Evolutionary conservation across 345 rosid genomes (phyloP), one percentile per base, ranked within the genome.

Genomic region (Triadica sebifera): DNA sequence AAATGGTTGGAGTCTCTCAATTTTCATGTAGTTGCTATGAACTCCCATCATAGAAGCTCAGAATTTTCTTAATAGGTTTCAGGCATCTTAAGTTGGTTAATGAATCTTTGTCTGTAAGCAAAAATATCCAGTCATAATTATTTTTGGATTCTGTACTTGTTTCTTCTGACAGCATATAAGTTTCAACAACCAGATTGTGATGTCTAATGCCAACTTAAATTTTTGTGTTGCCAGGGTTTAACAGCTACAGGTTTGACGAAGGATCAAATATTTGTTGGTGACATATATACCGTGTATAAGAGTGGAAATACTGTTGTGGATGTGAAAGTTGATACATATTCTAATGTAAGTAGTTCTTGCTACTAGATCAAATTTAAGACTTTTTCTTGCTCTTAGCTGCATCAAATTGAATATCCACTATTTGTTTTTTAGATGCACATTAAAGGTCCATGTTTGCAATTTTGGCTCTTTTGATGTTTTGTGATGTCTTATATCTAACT

Each of bases 231-330:
- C 90, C 38, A 93, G 94, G 93, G 84, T 52, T 84, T 88, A 59
- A 87, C 91, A 71, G 93, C 91, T 46, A 89, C 92, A 55, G 94
- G 94, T 49, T 74, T 90, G 78, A 87, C 88, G 80, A 88, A 82
- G 78, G 93, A 87, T 73, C 83, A 87, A 63, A 59, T 80, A 49
- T 89, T 90, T 75, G 71, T 83, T 56, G 98, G 93, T 52, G 96
- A 93, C 81, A 88, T 93, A 70, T 89, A 77, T 82, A 86, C 89
- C 4, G 62, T 84, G 34, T 88, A 87, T 79, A 89, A 81, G 87
- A 84, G 87, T 77, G 80, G 81, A 82, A 89, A 85, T 58, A 85
- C 93, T 78, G 78, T 72, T 56, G 92, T 89, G 81, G 94, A 93
- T 81, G 78, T 90, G 76, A 90, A 86, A 89, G 84, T 93, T 75